Base-by-base conservation (phyloP, 2,329 filamentous ascomycete species). In the Acephala macrosclerotiorum region DNA sequence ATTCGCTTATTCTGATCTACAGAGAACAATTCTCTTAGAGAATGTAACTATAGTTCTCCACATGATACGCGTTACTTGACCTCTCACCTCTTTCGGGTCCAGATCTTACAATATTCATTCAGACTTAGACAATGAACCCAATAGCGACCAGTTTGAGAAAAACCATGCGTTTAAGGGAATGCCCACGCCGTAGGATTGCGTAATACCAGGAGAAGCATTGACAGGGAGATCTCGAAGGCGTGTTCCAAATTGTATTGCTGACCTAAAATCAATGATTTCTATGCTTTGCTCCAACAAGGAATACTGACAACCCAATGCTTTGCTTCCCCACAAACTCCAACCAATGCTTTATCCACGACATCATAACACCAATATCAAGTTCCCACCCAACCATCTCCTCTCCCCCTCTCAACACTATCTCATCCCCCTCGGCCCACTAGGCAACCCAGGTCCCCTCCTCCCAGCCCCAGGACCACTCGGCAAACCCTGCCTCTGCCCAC, bases 381-480 rank as follows among this genome's bases (percentile, higher is more conserved):
- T 47, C 51, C 55, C 22, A 53, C 26, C 26, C 49, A 26, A 29
- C 1, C 18, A 8, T 25, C 18, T 29, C 25, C 18, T 5, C 8
- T 18, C 38, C 33, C 20, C 40, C 22, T 40, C n/a, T 26, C 49
- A 29, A 45, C n/a, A 25, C 64, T 57, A 74, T 66, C 71, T 70
- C 65, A 62, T 65, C 20, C 70, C 71, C 61, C 73, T 65, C 11
- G 73, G 73, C 47, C 73, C 73, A 64, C 61, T 69, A 14, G 72
- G 72, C 38, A 74, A 59, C 22, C 73, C 73, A 55, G 66, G 64
- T 25, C 69, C 69, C 22, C 68, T 65, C 42, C 66, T 69, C 12
- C 68, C 72, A 60, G 66, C 66, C 26, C 53, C 66, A 61, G 83
- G 82, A n/a, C 82, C 82, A 64, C 78, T 80, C 1, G 83, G 82